phyloP scores from a whole-genome alignment of 164 flowering plant genomes.

The Annona squamosa region DNA sequence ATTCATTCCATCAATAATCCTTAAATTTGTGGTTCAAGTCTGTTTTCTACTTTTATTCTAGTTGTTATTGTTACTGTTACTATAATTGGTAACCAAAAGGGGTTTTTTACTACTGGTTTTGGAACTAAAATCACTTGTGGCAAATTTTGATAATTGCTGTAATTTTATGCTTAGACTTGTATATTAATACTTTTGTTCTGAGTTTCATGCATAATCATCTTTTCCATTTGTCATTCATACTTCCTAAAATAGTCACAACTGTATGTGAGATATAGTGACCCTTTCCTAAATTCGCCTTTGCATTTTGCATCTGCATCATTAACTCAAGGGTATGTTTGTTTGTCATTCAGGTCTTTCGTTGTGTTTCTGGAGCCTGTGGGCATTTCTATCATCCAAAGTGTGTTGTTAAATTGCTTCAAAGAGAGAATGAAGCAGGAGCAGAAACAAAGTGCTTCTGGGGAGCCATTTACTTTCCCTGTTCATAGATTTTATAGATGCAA shows the following conservation, averaged over 20 bases:
- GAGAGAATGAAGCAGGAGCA: conserved; percentile 27
- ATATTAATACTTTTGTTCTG: neutral
- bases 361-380: conserved; percentile 72
- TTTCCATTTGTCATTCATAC: neutral
- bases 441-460: conserved; percentile 48
- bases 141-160: neutral
- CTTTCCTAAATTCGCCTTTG: neutral
- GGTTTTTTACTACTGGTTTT: neutral
- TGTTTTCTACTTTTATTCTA: neutral
- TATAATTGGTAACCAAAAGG: neutral
- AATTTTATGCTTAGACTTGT: neutral
- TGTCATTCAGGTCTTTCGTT: conserved; percentile 50
- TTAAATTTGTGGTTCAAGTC: neutral
- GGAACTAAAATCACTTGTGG: neutral
- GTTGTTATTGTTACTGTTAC: neutral
- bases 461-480: conserved; percentile 61
- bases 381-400: conserved; percentile 77
- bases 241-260: neutral
- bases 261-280: neutral
- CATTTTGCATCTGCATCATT: neutral
- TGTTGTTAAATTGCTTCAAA: conserved; percentile 45
- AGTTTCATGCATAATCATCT: neutral
- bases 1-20: neutral
- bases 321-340: neutral
- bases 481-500: conserved; percentile 65